A percentile compares a stretch with the other conserved stretches of the same genome.
Conservation (phyloP, 768 basidiomycete species). For the Amanita molliuscula region DNA sequence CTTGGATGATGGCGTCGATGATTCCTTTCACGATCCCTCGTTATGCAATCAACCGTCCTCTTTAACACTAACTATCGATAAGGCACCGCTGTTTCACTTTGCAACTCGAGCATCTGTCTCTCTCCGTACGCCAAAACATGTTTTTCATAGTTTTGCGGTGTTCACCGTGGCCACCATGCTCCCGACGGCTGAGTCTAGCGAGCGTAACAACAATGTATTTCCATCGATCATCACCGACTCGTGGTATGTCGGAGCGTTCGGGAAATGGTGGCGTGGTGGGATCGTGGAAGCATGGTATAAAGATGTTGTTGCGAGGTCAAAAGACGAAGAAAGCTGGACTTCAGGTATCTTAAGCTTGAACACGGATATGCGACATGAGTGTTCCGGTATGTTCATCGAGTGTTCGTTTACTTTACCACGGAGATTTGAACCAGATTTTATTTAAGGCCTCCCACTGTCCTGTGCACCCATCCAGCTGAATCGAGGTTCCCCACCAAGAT, state of each 20-base stretch:
- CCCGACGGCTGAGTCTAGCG: slow-evolving; percentile 36
- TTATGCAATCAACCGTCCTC: slow-evolving; percentile 17
- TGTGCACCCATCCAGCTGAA: slow-evolving; percentile 29
- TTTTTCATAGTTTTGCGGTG: slow-evolving; percentile 78
- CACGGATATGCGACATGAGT: slow-evolving; percentile 59
- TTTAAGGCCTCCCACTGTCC: slow-evolving; percentile 39
- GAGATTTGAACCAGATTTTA: slow-evolving; percentile 6
- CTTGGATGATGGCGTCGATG: slow-evolving; percentile 37
- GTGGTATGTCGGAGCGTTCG: slow-evolving; percentile 89
- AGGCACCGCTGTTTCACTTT: slow-evolving; percentile 64
- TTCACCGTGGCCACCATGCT: slow-evolving; percentile 79
- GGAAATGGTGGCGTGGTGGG: slow-evolving; percentile 85
- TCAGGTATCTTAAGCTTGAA: slow-evolving; percentile 74
- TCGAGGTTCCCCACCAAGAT: slow-evolving; percentile 39
- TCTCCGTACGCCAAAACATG: slow-evolving; percentile 82
- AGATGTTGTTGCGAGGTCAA: slow-evolving; percentile 50
- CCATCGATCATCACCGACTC: slow-evolving; percentile 54
- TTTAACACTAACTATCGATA: slow-evolving; percentile 22
- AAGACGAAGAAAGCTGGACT: slow-evolving; percentile 64
- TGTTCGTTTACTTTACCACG: slow-evolving; percentile 1
- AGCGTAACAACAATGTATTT: slow-evolving; percentile 30
- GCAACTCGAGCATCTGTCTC: slow-evolving; percentile 88
- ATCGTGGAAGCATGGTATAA: slow-evolving; percentile 75
- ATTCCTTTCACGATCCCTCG: slow-evolving; percentile 22
- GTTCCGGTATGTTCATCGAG: slow-evolving; percentile 37